phyloP scores from a whole-genome alignment of 768 basidiomycete genomes.

The Tephrocybe sp. region DNA sequence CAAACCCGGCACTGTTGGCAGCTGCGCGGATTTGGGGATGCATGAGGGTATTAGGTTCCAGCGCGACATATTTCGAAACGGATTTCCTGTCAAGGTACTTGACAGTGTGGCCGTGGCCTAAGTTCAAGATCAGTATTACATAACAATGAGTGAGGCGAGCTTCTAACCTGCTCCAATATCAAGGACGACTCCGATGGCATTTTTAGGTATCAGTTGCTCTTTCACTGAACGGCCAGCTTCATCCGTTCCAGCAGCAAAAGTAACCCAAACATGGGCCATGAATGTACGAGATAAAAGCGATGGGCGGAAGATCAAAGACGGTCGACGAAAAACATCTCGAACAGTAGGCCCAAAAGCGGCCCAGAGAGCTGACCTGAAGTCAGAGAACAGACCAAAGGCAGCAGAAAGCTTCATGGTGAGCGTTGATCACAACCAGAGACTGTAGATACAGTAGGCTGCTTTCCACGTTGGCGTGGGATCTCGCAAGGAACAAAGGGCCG shows the following conservation, averaged over 20 bases:
- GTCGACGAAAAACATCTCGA: conserved; percentile 31
- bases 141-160: not conserved
- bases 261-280: conserved; percentile 54
- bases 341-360: conserved; percentile 43
- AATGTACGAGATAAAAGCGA: conserved; percentile 38
- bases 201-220: conserved; percentile 28
- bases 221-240: conserved; percentile 38
- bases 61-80: conserved; percentile 64
- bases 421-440: too few relatives aligned
- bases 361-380: conserved; percentile 37
- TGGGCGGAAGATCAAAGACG: conserved; percentile 32
- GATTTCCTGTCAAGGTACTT: conserved; percentile 52
- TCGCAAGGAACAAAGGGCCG: too few relatives aligned
- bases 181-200: conserved; percentile 59
- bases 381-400: conserved; percentile 35
- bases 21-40: conserved; percentile 49
- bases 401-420: conserved; percentile 49
- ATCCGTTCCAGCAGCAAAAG: conserved; percentile 46
- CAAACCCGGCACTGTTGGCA: conserved; percentile 50
- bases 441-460: too few relatives aligned
- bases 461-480: too few relatives aligned
- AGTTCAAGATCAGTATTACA: not conserved
- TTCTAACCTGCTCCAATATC: conserved; percentile 31
- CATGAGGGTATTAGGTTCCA: conserved; percentile 70
- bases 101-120: conserved; percentile 62